A percentile compares a stretch with the other conserved stretches of the same genome.
Evolutionary conservation across 140 eudicot species (phyloP).

Genomic region (Oenanthe javanica): DNA sequence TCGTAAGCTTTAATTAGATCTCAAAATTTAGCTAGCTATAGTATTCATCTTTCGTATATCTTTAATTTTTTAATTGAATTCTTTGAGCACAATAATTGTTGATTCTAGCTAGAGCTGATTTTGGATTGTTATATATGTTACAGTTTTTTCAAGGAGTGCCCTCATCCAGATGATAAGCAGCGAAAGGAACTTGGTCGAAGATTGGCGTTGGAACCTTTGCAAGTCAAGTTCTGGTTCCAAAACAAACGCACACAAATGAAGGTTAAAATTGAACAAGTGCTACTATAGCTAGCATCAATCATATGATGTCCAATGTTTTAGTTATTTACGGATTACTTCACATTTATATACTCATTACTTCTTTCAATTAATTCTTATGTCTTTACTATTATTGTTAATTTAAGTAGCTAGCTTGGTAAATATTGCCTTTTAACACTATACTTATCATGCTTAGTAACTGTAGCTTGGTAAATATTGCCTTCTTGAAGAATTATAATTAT

Average conservation of each 20-base stretch:
- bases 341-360: not conserved
- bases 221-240: slow-evolving; percentile 96
- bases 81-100: not conserved
- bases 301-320: not conserved
- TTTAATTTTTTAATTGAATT: not conserved
- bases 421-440: not conserved
- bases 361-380: not conserved
- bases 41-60: not conserved
- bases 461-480: not conserved
- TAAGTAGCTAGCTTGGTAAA: not conserved
- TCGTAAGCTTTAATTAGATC: slow-evolving; percentile 35
- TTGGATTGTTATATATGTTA: not conserved
- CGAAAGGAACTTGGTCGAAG: slow-evolving; percentile 93
- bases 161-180: slow-evolving; percentile 98
- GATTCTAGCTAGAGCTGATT: not conserved
- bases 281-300: not conserved
- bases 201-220: slow-evolving; percentile 77
- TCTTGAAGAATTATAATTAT: not conserved
- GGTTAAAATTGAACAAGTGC: slow-evolving; percentile 31
- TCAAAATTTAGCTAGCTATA: not conserved
- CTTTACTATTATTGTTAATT: not conserved
- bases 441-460: not conserved
- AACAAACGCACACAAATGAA: slow-evolving; percentile 98
- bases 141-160: slow-evolving; percentile 94
- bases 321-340: not conserved